phyloP scores from a whole-genome alignment of 805 yeast species.

The Ogataea henricii region DNA sequence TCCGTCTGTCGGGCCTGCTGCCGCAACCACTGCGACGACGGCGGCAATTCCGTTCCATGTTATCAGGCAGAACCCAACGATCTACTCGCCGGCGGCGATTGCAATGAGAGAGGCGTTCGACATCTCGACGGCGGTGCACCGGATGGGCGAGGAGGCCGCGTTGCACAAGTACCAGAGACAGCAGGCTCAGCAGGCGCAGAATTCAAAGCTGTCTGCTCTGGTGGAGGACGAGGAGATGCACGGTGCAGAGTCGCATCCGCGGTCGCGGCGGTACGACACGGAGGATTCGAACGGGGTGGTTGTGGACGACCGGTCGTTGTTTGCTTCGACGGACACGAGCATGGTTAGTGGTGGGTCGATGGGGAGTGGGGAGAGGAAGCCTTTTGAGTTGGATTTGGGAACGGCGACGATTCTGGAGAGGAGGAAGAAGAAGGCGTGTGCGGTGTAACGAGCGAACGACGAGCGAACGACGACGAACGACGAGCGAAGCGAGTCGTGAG shows the following conservation, averaged over 20 bases:
- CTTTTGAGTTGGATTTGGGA: constrained; percentile 48
- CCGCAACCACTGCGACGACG: constrained; percentile 5
- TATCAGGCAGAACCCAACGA: constrained; percentile 24
- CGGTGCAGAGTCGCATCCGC: constrained; percentile 11
- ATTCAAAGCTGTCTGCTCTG: constrained; percentile 15
- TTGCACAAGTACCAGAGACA: constrained; percentile 16
- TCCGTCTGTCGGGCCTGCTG: constrained; percentile 9
- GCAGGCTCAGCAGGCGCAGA: constrained; percentile 3
- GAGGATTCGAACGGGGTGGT: constrained; percentile 22
- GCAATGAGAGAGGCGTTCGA: constrained; percentile 63
- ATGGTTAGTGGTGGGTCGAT: constrained; percentile 6
- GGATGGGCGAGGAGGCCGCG: constrained; percentile 54
- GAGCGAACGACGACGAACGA: background rate
- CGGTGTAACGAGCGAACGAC: constrained; percentile 8
- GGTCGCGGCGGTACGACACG: constrained; percentile 13
- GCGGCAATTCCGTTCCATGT: constrained; percentile 20
- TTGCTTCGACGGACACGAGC: constrained; percentile 13
- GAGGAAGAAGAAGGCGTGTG: constrained; percentile 32
- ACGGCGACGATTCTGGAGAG: constrained; percentile 58
- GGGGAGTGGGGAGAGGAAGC: constrained; percentile 17
- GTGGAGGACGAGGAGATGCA: constrained; percentile 25
- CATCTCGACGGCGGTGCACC: constrained; percentile 60
- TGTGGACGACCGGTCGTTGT: constrained; percentile 18
- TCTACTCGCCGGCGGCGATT: constrained; percentile 59
- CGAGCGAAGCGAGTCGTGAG: background rate